Conservation (phyloP, 2,329 filamentous ascomycete species). For the Piedraia hortae region DNA sequence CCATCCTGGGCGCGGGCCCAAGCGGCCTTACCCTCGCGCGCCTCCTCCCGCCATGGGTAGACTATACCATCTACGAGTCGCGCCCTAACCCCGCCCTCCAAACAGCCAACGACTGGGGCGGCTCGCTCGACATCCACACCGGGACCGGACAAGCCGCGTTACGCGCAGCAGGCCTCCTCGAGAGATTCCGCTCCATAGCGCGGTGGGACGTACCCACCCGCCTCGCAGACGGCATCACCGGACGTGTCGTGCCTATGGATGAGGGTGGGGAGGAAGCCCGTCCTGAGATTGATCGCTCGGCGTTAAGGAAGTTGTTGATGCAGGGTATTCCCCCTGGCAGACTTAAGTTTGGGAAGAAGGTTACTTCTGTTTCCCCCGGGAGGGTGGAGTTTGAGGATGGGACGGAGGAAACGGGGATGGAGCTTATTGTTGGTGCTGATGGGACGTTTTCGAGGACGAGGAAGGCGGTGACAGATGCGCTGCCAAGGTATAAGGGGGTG, state of each 20-base stretch:
- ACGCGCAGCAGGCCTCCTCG: constrained; percentile 8
- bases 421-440: constrained; percentile 22
- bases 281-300: constrained; percentile 17
- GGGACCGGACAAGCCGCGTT: constrained; percentile 9
- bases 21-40: constrained; percentile 9
- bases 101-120: constrained; percentile 5
- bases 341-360: constrained; percentile 12
- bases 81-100: constrained; percentile 5
- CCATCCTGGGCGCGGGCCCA: constrained; percentile 1
- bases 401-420: constrained; percentile 12
- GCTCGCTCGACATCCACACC: constrained; percentile 11
- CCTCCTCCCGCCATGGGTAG: constrained; percentile 6
- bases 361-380: constrained; percentile 4
- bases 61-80: constrained; percentile 10
- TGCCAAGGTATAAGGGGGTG: not conserved
- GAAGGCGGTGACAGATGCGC: constrained; percentile 6
- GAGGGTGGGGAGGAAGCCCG: constrained; percentile 8
- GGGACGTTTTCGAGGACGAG: constrained; percentile 19
- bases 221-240: constrained; percentile 4
- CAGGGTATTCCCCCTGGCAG: constrained; percentile 11
- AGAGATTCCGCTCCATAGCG: constrained; percentile 8
- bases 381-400: constrained; percentile 12
- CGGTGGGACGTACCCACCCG: constrained; percentile 7
- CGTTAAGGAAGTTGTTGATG: constrained; percentile 14
- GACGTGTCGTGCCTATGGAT: constrained; percentile 4